Base-by-base conservation (phyloP, 345 rosid genomes). In the Eucalyptus tenuipes region DNA sequence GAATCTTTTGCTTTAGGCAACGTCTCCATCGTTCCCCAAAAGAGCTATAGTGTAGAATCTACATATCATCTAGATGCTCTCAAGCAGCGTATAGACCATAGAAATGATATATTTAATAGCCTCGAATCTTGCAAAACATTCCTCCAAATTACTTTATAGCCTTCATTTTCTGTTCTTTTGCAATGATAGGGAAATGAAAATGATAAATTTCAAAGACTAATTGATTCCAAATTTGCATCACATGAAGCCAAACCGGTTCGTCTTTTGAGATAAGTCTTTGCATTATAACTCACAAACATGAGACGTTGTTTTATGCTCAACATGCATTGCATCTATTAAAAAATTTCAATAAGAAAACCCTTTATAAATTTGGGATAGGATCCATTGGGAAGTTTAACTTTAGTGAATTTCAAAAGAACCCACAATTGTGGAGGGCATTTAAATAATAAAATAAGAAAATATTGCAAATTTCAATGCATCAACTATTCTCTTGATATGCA, bases 401-500 rank as follows among this genome's bases (percentile, higher is more conserved):
- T 10, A 3, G 47, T 16, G 47, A 75, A 75, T 75, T 1, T 75
- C 47, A 3, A 75, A 37, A 75, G 47, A 20, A 1, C 8, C 27
- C 29, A 6, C 47, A 20, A 40, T 37, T 10, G 2, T 11, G 13
- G 24, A 75, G 25, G 82, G 6, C 22, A 10, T 20, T 37, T 10
- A 6, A 40, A 37, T 37, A 37, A 3, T 14, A 37, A 6, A 71
- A 33, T 18, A 18, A 37, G 15, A 11, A 18, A 20, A 75, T 37
- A 22, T 40, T 37, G 2, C 29, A 40, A 37, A 20, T 75, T 20
- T 75, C 5, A 0, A 75, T 3, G 8, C 8, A 40, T 13, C 2
- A 0, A 3, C 0, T 37, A 2, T 37, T 37, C 9, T 37, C 5
- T 7, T 10, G 27, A 75, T 37, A 6, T 37, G 8, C 47, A 37